phyloP scores from a whole-genome alignment of 768 basidiomycete species.

The Cubamyces sp. region DNA sequence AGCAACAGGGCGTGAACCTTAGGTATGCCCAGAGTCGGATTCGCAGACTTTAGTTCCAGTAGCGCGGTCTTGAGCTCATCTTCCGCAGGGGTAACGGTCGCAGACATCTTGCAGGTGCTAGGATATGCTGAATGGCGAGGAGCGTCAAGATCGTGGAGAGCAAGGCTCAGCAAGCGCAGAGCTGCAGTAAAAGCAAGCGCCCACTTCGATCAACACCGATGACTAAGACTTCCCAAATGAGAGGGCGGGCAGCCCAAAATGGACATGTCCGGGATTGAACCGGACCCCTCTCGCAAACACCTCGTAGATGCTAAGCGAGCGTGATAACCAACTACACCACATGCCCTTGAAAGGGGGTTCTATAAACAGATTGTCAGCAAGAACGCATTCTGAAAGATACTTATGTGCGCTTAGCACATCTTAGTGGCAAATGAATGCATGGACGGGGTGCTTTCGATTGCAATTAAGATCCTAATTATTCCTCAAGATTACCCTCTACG shows the following conservation, averaged over 20 bases:
- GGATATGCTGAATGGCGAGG: no score
- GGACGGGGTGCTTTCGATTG: no score
- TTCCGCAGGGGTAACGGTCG: slow-evolving; percentile 52
- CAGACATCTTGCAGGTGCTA: neutral
- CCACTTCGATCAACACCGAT: slow-evolving; percentile 1
- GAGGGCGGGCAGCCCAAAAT: slow-evolving; percentile 7
- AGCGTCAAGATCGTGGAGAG: neutral
- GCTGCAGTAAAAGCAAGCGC: neutral
- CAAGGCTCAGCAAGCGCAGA: neutral
- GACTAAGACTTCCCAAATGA: slow-evolving; percentile 1
- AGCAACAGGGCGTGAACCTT: slow-evolving; percentile 73
- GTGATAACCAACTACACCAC: slow-evolving; percentile 21
- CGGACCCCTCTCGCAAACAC: slow-evolving; percentile 19
- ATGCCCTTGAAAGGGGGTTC: neutral
- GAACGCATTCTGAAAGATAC: no score
- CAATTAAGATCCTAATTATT: no score
- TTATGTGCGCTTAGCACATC: no score
- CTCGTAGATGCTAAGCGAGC: slow-evolving; percentile 4
- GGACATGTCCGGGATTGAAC: slow-evolving; percentile 23
- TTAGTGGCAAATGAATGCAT: no score
- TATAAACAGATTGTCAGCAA: no score
- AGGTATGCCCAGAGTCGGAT: slow-evolving; percentile 69
- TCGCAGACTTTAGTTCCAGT: slow-evolving; percentile 52
- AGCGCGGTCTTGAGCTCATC: slow-evolving; percentile 62
- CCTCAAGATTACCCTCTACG: no score